Base-by-base conservation (phyloP, 768 basidiomycete species). In the Boletus bicolor region DNA sequence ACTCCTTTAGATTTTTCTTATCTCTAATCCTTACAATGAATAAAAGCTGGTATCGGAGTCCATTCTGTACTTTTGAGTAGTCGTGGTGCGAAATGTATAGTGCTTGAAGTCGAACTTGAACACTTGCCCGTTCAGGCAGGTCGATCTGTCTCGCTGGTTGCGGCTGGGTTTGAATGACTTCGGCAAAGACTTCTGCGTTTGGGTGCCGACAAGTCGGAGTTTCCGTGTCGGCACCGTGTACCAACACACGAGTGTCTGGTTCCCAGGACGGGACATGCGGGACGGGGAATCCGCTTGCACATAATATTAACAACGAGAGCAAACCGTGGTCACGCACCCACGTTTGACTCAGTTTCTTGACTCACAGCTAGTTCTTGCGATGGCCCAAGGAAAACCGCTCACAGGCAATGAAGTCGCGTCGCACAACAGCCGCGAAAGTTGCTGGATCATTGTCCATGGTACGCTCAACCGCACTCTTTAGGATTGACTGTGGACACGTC, bases 391-490 rank as follows among this genome's bases (percentile, higher is more conserved):
- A 53, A 63, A 55, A 14, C 26, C 58, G 24, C 69, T 82, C 38
- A 77, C 79, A 48, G 79, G 79, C 10, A 64, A 78, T 55, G 76
- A 80, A 55, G 81, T 86, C 32, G 80, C 83, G 6, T 55, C 75
- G 59, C 84, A 86, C 63, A 82, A 80, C 59, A 75, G 69, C 39
- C 72, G 85, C 21, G 80, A 87, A 52, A 83, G 80, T 58, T 87
- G 86, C 61, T 89, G 87, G 87, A 91, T 93, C 56, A 91, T 93
- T 54, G 87, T 93, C 1, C 89, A 93, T 61, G 87, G 89, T 86
- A 59, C 39, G 76, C 30, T 32, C 47, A 32, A 38, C 14, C 21
- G 44, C 49, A 10, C 34, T 50, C 28, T 28, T 17, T 35, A 6
- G n/a, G 32, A 35, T 26, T 44, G 34, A 39, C 17, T 14, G 14